These are phyloP conservation scores for Mycena citricolor DNA, from an alignment of 1,284 basidiomycete genomes.

Conservation along the genomic window DNA sequence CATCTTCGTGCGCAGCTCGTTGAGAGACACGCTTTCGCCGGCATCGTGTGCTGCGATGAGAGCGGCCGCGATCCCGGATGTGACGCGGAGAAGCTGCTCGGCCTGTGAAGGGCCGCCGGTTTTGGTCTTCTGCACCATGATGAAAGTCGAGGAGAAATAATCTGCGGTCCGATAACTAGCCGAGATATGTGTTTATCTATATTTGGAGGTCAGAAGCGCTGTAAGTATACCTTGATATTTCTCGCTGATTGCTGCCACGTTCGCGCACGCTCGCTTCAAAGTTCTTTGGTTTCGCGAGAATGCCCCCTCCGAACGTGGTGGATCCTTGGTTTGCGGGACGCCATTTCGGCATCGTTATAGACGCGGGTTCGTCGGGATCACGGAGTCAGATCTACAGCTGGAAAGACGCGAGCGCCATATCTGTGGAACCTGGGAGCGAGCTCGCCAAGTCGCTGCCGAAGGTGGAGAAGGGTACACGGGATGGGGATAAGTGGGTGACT, in stretches of 20 bases:
- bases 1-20: constrained; percentile 83
- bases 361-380: constrained; percentile 97
- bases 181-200: no score
- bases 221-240: no score
- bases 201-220: no score
- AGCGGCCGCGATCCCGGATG: constrained; percentile 92
- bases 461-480: constrained; percentile 89
- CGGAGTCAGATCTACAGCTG: constrained; percentile 97
- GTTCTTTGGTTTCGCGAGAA: no score
- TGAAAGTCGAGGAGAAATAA: no score
- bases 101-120: constrained; percentile 75
- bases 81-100: constrained; percentile 87
- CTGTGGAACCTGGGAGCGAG: constrained; percentile 43
- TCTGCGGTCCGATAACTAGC: no score
- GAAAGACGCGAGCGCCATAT: constrained; percentile 73
- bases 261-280: no score
- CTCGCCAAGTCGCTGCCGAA: constrained; percentile 63
- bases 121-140: constrained; percentile 21
- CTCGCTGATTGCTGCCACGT: no score
- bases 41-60: constrained; percentile 89
- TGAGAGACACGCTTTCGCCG: constrained; percentile 78
- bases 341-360: constrained; percentile 94
- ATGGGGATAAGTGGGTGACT: constrained; percentile 82
- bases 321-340: constrained; percentile 76
- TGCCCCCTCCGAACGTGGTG: constrained; percentile 71